Conservation (phyloP, 2,329 filamentous ascomycete species). For the Chaetomium sp. region DNA sequence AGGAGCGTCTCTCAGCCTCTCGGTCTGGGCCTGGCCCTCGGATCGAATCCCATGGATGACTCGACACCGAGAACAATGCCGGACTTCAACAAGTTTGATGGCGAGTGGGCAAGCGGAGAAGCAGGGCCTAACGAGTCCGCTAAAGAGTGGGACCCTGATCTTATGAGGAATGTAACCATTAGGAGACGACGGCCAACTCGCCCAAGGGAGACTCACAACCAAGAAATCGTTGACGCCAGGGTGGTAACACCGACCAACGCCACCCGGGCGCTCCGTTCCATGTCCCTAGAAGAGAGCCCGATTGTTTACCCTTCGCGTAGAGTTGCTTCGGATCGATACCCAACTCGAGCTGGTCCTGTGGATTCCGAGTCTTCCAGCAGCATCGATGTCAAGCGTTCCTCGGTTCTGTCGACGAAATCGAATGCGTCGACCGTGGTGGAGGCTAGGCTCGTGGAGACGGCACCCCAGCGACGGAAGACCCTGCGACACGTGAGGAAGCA, state of each 20-base stretch:
- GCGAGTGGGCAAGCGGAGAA: conserved; percentile 52
- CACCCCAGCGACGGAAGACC: conserved; percentile 54
- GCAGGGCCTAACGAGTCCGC: conserved; percentile 47
- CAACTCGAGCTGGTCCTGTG: conserved; percentile 38
- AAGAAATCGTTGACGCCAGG: conserved; percentile 52
- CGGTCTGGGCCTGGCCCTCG: conserved; percentile 44
- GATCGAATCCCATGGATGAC: conserved; percentile 45
- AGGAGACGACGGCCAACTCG: conserved; percentile 48
- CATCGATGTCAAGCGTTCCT: conserved; percentile 53
- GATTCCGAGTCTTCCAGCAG: conserved; percentile 46
- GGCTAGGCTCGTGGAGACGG: conserved; percentile 57
- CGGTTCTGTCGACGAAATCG: conserved; percentile 58
- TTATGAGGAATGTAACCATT: conserved; percentile 56
- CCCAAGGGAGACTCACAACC: conserved; percentile 36
- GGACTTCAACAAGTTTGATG: conserved; percentile 60
- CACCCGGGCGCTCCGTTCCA: conserved; percentile 51
- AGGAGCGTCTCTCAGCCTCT: conserved; percentile 42
- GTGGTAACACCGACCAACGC: conserved; percentile 55
- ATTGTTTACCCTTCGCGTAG: conserved; percentile 44
- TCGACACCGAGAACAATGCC: conserved; percentile 48
- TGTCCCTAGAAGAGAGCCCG: conserved; percentile 50
- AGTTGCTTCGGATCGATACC: conserved; percentile 36
- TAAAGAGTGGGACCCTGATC: conserved; percentile 58
- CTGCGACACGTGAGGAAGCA: conserved; percentile 65
- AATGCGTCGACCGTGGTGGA: conserved; percentile 60